Evolutionary conservation across 139 green algal species (phyloP).

Genomic region (Choricystis sp.): DNA sequence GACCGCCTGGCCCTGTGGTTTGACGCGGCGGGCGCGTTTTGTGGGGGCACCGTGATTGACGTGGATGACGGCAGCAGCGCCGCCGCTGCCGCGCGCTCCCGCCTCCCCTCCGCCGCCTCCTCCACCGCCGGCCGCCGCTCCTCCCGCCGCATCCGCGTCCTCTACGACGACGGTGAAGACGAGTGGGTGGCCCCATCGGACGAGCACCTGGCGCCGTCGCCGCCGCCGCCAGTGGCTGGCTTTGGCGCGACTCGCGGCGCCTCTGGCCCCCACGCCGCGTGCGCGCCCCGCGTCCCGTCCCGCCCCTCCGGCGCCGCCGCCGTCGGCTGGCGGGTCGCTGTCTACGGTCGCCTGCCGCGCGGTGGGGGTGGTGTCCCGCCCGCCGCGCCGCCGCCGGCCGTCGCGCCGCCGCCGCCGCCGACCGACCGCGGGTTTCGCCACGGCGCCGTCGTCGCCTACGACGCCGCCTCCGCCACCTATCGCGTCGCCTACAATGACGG

Average conservation of each 20-base stretch:
- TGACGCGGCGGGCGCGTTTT: neutral
- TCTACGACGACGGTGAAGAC: constrained; percentile 51
- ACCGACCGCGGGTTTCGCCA: constrained; percentile 16
- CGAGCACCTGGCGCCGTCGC: constrained; percentile 15
- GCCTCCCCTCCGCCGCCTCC: constrained; percentile 4
- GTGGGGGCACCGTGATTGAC: neutral
- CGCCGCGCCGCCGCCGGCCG: constrained; percentile 18
- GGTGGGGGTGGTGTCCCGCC: no score
- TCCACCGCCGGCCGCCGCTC: neutral
- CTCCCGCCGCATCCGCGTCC: constrained; percentile 5
- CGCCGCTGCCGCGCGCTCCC: constrained; percentile 2
- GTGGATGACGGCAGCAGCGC: neutral
- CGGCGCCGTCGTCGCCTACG: constrained; percentile 25
- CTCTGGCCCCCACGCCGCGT: neutral
- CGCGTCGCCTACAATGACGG: constrained; percentile 43
- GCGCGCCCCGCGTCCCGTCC: neutral
- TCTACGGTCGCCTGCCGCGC: constrained; percentile 55
- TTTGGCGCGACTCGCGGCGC: neutral
- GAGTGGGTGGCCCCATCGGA: constrained; percentile 41
- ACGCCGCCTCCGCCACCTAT: constrained; percentile 25
- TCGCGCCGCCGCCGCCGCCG: neutral
- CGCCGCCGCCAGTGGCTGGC: constrained; percentile 10
- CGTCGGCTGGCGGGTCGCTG: constrained; percentile 45
- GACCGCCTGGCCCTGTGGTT: constrained; percentile 4
- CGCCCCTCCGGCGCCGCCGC: constrained; percentile 13